A percentile compares a stretch with the other conserved stretches of the same genome.
phyloP scores from a whole-genome alignment of 352 stramenopile genomes.

The Phytophthora brassicae region DNA sequence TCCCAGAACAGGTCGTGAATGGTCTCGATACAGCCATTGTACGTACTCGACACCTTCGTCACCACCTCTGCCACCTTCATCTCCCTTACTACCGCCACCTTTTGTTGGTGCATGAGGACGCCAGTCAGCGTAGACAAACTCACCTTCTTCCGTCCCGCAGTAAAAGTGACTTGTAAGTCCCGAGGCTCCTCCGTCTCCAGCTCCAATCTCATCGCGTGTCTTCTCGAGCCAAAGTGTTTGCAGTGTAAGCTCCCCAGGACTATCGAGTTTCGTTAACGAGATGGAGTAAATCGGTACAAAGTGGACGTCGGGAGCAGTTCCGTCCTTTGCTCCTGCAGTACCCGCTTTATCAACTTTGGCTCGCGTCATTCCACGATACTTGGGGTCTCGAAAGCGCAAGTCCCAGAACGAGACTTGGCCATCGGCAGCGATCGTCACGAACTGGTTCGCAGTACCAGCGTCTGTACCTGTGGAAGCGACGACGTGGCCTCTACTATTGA shows the following conservation, averaged over 20 bases:
- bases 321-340: constrained; percentile 45
- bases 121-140: constrained; percentile 91
- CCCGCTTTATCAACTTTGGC: constrained; percentile 64
- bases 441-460: constrained; percentile 79
- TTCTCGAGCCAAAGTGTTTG: constrained; percentile 73
- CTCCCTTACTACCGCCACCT: constrained; percentile 33
- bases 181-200: constrained; percentile 9
- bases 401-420: constrained; percentile 94
- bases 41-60: constrained; percentile 88
- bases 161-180: constrained; percentile 71
- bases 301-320: constrained; percentile 60
- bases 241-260: constrained; percentile 60
- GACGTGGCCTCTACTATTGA: constrained; percentile 89
- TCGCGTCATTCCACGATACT: constrained; percentile 68
- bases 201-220: constrained; percentile 48
- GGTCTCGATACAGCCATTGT: constrained; percentile 88
- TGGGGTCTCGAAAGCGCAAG: constrained; percentile 87
- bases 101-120: constrained; percentile 57
- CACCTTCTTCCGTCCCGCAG: constrained; percentile 87
- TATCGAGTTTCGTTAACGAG: constrained; percentile 75
- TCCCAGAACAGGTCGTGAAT: constrained; percentile 80
- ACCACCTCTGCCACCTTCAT: constrained; percentile 37
- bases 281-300: constrained; percentile 87
- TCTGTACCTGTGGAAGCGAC: constrained; percentile 42
- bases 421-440: constrained; percentile 91